Base-by-base conservation (phyloP, 371 early-diverging fungal genomes). In the Lichtheimia corymbifera region DNA sequence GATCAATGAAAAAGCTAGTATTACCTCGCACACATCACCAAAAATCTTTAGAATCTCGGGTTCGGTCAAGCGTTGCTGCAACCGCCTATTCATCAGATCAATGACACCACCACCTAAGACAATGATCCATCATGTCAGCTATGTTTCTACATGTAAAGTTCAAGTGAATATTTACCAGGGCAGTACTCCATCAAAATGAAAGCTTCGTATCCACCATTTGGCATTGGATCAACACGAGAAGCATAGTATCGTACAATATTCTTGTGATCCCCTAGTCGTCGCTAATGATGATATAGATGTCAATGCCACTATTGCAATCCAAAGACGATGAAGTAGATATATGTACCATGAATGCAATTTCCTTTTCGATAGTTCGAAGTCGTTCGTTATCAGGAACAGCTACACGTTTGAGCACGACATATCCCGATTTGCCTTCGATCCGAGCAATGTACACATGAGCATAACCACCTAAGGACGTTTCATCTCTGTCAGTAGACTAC, bases 131-230 rank as follows among this genome's bases (percentile, higher is more conserved):
- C 50, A 22, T n/a, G 30, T 28, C 20, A 13, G 43, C 14, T 20
- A 20, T 50, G 1, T 7, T 27, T 18, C 11, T 3, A 18, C 22
- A 25, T 44, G 35, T 22, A 58, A 22, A 11, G 35, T 6, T 25
- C 27, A 28, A 5, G 27, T 27, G 25, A 15, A 2, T 55, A 24
- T 55, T 61, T 82, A 89, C 94, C 91, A 17, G 86, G 76, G 69
- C 97, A 97, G 68, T 91, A 88, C 66, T 95, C 97, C 93, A 95
- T 95, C 62, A 94, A 75, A 28, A 97, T 93, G 52, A 89, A 77
- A 4, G 92, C 86, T 62, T 93, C 90, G 64, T 77, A 91, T 9
- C 90, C 91, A 15, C 87, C 88, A 2, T 76, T 71, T 18, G 77
- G 77, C n/a, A 85, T 67, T 53, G 82, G 76, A 42, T 81, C 80